phyloP scores from a whole-genome alignment of 768 basidiomycete species.

The Termitomyces sp. region DNA sequence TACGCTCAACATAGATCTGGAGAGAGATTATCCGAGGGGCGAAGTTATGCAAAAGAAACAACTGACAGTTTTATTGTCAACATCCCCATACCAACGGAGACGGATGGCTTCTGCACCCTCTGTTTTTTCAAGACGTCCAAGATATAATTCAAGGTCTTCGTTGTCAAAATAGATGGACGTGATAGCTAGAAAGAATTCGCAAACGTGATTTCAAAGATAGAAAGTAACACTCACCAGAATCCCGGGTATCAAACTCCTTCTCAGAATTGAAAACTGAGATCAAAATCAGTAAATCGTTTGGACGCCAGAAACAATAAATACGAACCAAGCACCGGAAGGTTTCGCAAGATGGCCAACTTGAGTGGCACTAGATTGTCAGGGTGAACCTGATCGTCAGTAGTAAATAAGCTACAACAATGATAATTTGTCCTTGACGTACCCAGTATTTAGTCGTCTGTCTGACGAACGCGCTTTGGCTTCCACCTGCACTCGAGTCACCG shows the following conservation, averaged over 20 bases:
- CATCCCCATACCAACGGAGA: slow-evolving; percentile 95
- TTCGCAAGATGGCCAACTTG: slow-evolving; percentile 87
- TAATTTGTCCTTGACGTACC: slow-evolving; percentile 41
- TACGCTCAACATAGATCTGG: slow-evolving; percentile 83
- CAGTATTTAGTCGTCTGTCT: slow-evolving; percentile 99
- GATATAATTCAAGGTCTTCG: slow-evolving; percentile 90
- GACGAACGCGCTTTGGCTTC: slow-evolving; percentile 96
- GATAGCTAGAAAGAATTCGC: slow-evolving; percentile 53
- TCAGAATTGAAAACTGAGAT: slow-evolving; percentile 82
- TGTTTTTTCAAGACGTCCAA: slow-evolving; percentile 95
- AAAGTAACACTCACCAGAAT: slow-evolving; percentile 49
- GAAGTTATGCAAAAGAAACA: not conserved
- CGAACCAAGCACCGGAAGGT: slow-evolving; percentile 89
- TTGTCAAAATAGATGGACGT: slow-evolving; percentile 98
- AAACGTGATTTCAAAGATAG: not conserved
- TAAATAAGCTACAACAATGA: not conserved
- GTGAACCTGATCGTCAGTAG: slow-evolving; percentile 47
- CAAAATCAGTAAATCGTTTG: not conserved
- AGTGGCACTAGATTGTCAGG: slow-evolving; percentile 91
- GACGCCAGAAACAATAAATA: not conserved
- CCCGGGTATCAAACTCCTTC: slow-evolving; percentile 85
- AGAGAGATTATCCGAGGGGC: not conserved
- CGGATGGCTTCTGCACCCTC: slow-evolving; percentile 98
- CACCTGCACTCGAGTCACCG: slow-evolving; percentile 92
- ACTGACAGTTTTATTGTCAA: slow-evolving; percentile 69